Evolutionary conservation across 1,284 basidiomycete species (phyloP), one percentile per base, ranked within the genome.

Genomic region (Golubevia sp.): DNA sequence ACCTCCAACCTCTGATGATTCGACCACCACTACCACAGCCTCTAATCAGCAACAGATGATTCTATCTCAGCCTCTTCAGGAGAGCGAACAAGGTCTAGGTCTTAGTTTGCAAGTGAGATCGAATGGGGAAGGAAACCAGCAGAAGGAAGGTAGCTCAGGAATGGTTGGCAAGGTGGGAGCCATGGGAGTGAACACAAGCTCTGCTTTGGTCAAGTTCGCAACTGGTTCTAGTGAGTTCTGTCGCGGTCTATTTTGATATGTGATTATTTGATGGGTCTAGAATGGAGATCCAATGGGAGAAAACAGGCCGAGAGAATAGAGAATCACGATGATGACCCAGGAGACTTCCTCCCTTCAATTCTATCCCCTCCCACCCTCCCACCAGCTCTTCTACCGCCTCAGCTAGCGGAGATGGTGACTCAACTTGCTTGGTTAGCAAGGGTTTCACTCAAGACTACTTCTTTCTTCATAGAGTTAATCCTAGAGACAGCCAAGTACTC

Each of bases 391-490:
- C 67, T 78, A 1, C 76, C 74, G 1, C 61, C 66, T n/a, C 67
- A 73, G 52, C 61, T 78, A 25, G 76, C 76, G 8, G 72, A 76
- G 50, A 58, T 75, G 63, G 61, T 78, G 2, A 70, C 76, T 15
- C 67, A 68, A 18, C 63, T 76, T 27, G 65, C 68, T 51, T 59
- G 74, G 51, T 55, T 74, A 8, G 74, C 74, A 18, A 68, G 76
- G 5, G 68, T 76, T 56, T 76, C 72, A 24, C 67, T 78, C 55
- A 70, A 73, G 38, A 67, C 72, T n/a, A 67, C 74, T 3, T 72
- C 76, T 21, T 76, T 78, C 60, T 75, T 78, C 59, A 68, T 76
- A 63, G 76, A 78, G 51, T 61, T 76, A 50, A 67, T 76, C 55
- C 68, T 78, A 27, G 76, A 78, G 21, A 64, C 68, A 2, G 70